Base-by-base conservation (phyloP, 2,329 filamentous ascomycete species). In the Penicillium sp. region DNA sequence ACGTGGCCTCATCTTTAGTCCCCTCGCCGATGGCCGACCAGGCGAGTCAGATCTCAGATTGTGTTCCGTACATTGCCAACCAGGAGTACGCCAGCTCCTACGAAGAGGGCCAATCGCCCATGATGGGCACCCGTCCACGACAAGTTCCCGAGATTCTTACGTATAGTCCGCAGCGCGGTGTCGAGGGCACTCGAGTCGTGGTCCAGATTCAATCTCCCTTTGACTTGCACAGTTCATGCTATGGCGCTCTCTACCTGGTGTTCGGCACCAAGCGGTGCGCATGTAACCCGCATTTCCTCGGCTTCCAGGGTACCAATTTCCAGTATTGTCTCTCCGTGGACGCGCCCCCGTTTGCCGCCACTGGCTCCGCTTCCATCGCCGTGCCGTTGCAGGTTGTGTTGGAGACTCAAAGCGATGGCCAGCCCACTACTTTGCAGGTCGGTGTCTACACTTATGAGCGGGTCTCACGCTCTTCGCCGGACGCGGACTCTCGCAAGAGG, bases 261-360 rank as follows among this genome's bases (percentile, higher is more conserved):
- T 94, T 95, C 68, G 89, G 88, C n/a, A 77, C 79, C n/a, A 81
- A 86, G 60, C 83, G 84, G 66, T 85, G 83, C 66, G 76, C 81
- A 46, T 83, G 83, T 49, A 78, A 83, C 47, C 75, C 90, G 25
- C 77, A 80, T 39, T 84, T 84, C 63, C 64, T 75, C 72, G 73
- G 71, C 73, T 64, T 76, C 69, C 57, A 80, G 74, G 70, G 79
- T 56, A 79, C 81, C 18, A 73, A 71, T 46, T 87, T 81, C 65
- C 79, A 84, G 53, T 95, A 93, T 68, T 78, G 79, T 28, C 76
- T 95, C 58, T 81, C 80, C 39, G 81, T 83, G 36, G 83, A 88
- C 48, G 86, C 85, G 29, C 90, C 90, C 40, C 77, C 77, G 2
- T 81, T 82, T 55, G 66, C 75, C n/a, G 65, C 73, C 18, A 84